Conservation (phyloP, 1,139 yeast species). For the Suhomyces bokatorum region DNA sequence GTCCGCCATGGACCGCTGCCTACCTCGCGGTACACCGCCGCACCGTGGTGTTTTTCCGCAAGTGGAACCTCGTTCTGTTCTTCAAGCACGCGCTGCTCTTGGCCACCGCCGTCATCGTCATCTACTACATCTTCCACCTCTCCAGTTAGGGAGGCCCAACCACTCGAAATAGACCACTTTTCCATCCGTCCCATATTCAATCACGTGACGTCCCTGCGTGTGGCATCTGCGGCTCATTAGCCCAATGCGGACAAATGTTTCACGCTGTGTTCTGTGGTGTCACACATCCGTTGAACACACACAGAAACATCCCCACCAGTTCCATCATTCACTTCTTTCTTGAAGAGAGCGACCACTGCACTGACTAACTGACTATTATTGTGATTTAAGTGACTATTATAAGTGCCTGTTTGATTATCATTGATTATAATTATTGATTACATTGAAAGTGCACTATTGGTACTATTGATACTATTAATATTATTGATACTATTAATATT, state of each 20-base stretch:
- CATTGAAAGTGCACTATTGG: no score
- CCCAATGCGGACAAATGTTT: slow-evolving; percentile 1
- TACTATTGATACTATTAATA: no score
- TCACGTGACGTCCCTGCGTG: background rate
- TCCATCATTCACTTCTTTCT: background rate
- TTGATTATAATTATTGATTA: no score
- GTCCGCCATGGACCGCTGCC: background rate
- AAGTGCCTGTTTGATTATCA: background rate
- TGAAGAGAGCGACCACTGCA: background rate
- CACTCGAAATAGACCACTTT: no score
- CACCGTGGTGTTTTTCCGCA: slow-evolving; percentile 9
- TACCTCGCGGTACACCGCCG: background rate
- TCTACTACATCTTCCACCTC: slow-evolving; percentile 15
- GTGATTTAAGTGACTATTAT: no score
- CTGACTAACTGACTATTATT: no score
- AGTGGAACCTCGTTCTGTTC: slow-evolving; percentile 19
- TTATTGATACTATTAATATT: no score
- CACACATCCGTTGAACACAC: background rate
- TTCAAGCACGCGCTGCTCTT: slow-evolving; percentile 13
- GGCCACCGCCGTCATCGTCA: slow-evolving; percentile 10
- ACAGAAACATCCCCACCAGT: no score
- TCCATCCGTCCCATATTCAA: no score
- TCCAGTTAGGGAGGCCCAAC: slow-evolving; percentile 6
- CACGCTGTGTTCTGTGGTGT: background rate
- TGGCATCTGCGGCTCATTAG: background rate